Evolutionary conservation across 805 yeast species (phyloP).

Genomic region (Starmerella vaccinii): DNA sequence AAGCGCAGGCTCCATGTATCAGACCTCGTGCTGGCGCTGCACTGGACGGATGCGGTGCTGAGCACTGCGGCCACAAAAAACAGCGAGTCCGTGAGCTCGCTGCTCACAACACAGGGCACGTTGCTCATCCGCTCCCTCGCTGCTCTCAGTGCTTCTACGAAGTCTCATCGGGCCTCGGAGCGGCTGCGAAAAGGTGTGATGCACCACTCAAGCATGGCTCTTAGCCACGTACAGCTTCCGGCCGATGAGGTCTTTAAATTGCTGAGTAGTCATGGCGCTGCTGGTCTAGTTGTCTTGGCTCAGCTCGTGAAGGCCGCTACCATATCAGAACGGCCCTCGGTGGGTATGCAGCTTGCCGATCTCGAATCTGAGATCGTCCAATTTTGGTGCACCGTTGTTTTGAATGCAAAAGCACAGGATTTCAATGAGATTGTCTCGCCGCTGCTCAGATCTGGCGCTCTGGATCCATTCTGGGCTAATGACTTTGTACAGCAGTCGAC

Average conservation of each 20-base stretch:
- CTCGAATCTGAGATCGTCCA: constrained; percentile 5
- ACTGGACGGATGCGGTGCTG: constrained; percentile 10
- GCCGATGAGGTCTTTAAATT: not conserved
- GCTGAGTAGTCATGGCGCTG: constrained; percentile 7
- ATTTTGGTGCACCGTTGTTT: constrained; percentile 27
- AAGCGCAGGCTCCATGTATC: constrained; percentile 4
- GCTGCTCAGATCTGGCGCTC: constrained; percentile 18
- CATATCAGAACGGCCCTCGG: not conserved
- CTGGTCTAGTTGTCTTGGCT: constrained; percentile 1
- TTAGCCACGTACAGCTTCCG: not conserved
- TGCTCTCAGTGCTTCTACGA: not conserved
- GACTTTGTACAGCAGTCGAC: constrained; percentile 31
- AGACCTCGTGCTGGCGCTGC: constrained; percentile 11
- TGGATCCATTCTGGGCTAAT: constrained; percentile 9
- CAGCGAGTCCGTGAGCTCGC: not conserved
- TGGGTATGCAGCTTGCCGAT: not conserved
- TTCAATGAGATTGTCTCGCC: constrained; percentile 14
- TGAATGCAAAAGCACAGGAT: constrained; percentile 27
- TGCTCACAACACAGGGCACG: constrained; percentile 5
- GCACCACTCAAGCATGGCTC: constrained; percentile 2
- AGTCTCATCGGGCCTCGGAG: not conserved
- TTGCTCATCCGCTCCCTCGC: not conserved
- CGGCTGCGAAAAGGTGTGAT: not conserved
- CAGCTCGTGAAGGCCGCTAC: not conserved
- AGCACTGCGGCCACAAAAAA: not conserved